Evolutionary conservation across 495 filamentous ascomycete species (phyloP), one percentile per base, ranked within the genome.

Genomic region (Penicillium coffeae): DNA sequence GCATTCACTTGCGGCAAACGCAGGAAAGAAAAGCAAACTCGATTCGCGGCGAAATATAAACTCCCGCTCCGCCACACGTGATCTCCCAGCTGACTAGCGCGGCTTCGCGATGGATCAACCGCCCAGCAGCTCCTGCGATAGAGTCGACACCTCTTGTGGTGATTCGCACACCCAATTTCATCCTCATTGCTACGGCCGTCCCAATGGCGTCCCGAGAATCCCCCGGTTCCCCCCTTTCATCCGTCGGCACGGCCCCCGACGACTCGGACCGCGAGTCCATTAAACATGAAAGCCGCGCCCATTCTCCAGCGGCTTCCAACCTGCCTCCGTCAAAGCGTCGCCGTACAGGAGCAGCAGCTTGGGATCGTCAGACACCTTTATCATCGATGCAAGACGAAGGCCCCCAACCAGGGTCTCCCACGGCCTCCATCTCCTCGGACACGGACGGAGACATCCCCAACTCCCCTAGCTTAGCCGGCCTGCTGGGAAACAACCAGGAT

Each of bases 341-440:
- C 32, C 72, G 75, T 38, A 74, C 71, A 14, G 73, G 72, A n/a
- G 58, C 68, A 42, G 63, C 69, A n/a, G 68, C 67, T 19, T 77
- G 72, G 65, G 72, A 77, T 52, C 68, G 70, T 38, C 71, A 75
- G 18, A 78, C 76, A 3, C 75, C 76, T 16, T 58, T 74, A 6
- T 75, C 72, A 14, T 68, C 64, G 15, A 56, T 63, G 47, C 66
- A 64, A 40, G 75, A 73, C 47, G 69, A 70, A 18, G 47, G 58
- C 30, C 75, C 69, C 6, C 61, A 68, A 14, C 70, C 72, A 10
- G 53, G 69, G 21, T 73, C 69, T 4, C 71, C 73, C 16, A 67
- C 73, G 39, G 54, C 63, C 44, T 84, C 84, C 19, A 86, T 97
- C 54, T 95, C 89, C 36, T 87, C 84, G 35, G 94, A 98, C 60